Base-by-base conservation (phyloP, 1,139 yeast species). In the Blastobotrys aristatus region DNA sequence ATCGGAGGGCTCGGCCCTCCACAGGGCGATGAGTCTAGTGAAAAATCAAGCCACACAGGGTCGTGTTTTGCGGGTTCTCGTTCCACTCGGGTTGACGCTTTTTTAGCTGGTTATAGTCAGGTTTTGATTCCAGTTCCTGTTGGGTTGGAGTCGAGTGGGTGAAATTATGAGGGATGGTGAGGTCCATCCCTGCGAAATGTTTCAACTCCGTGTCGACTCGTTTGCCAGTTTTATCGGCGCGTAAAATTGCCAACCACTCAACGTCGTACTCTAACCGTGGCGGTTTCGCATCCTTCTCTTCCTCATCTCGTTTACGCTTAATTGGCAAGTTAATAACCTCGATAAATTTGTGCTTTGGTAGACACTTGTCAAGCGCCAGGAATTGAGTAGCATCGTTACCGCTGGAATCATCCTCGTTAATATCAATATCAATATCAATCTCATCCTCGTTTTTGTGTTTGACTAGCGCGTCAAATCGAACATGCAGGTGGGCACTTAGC, bases 401-500 rank as follows among this genome's bases (percentile, higher is more conserved):
- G 7, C 30, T 22, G 11, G 7, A 34, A 21, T 27, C 18, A 11
- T 44, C 40, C 11, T 37, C 40, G 22, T 44, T 54, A 32, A 56
- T 58, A 30, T 54, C 62, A 56, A 73, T 54, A 43, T 71, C 77
- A 33, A 75, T 54, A 2, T 58, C 64, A 8, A 76, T 72, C 51
- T 77, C 79, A 42, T 73, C 69, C 7, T 50, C 53, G 45, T 70
- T 63, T 16, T 26, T 48, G 56, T 75, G 81, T 1, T 60, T 52
- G 2, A 76, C 70, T 0, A 48, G 48, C 0, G 97, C 97, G 13
- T 70, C 72, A 60, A 79, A 92, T 47, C 71, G 70, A 1, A 84
- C 90, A 66, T 92, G 99, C 50, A 92, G 66, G 70, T 92, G 99
- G 2, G 95, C 95, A 54, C 95, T 79, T 53, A 86, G 78, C 98